Evolutionary conservation across 129 eudicot species (phyloP), one percentile per base, ranked within the genome.

Genomic region (Tagetes erecta): DNA sequence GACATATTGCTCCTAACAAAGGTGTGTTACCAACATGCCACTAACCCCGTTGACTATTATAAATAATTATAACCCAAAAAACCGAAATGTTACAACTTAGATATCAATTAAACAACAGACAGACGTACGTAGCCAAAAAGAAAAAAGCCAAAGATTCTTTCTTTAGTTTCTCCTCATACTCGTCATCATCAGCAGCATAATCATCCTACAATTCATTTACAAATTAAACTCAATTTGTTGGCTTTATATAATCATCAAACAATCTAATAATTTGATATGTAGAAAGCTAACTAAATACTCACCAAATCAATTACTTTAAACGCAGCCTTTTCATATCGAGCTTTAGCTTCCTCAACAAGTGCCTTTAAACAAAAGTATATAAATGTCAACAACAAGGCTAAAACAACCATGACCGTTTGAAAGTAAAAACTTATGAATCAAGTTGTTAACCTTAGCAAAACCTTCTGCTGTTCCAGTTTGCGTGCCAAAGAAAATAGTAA

Each of bases 381-480:
- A 52, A 79, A 79, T 34, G 67, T 71, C 78, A 79, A 64, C 42
- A n/a, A 53, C 20, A 6, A 42, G 4, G 41, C 4, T 2, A 55
- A 35, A 8, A 5, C 5, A 36, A 13, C 4, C 51, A 71, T n/a
- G 9, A 20, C 27, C 27, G 27, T 20, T 20, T 20, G 27, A 20
- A 20, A 20, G 27, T 20, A 20, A 20, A 20, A 20, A 20, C 27
- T 11, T 12, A 66, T 33, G 40, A 59, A 7, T 38, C 9, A n/a
- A 44, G 39, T 45, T 12, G 5, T 5, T 53, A 6, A 93, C 98
- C 93, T 94, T 94, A 6, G 99, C 99, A 39, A 94, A 94, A 34
- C 99, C 99, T 83, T 94, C 99, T 53, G 99, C 99, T 0, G 99
- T 94, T 14, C 99, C 99, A 14, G 99, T 94, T 79, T 94, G 99